Base-by-base conservation (phyloP, 2,329 filamentous ascomycete genomes). In the Aureobasidium sp. region DNA sequence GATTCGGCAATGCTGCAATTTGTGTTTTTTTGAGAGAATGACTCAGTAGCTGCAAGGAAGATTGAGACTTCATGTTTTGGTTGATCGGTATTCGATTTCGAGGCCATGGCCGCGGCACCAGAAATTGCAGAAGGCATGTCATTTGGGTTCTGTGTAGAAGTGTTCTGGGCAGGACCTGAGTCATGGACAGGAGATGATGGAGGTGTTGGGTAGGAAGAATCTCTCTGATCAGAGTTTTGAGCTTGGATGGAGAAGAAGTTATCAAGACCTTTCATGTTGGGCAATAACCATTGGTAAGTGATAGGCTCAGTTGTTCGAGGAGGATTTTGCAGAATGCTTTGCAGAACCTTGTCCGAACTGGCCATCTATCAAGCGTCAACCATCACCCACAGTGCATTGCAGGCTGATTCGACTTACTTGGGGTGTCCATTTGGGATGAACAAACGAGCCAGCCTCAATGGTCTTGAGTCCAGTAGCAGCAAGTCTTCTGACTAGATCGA, bases 401-500 rank as follows among this genome's bases (percentile, higher is more conserved):
- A 20, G 37, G 5, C 32, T 17, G 9, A 20, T 5, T 23, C 8
- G 8, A 57, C 37, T 60, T 50, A 90, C 84, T 80, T 94, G 91
- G 3, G 91, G 90, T 55, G 92, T 87, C 84, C 88, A 92, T 83
- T 89, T 91, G 1, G 90, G 89, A 51, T 88, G 84, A 10, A 95
- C 90, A 70, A 95, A 91, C 1, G 88, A 89, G 0, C 90, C 91
- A 20, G 88, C 86, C 73, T 95, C 90, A 65, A 95, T 93, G 3
- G 86, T 86, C 6, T 78, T 77, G 46, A 94, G 73, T 0, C 90
- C 90, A 0, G 89, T 88, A 65, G 77, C 77, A 37, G 86, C 84
- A 64, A 95, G 77, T 64, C 84, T 79, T 67, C 87, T 81, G 42
- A 95, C 88, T 59, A 95, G 75, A 67, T 91, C 84, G 61, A 93